Base-by-base conservation (phyloP, 257 asterid genomes). In the Przewalskia tangutica region DNA sequence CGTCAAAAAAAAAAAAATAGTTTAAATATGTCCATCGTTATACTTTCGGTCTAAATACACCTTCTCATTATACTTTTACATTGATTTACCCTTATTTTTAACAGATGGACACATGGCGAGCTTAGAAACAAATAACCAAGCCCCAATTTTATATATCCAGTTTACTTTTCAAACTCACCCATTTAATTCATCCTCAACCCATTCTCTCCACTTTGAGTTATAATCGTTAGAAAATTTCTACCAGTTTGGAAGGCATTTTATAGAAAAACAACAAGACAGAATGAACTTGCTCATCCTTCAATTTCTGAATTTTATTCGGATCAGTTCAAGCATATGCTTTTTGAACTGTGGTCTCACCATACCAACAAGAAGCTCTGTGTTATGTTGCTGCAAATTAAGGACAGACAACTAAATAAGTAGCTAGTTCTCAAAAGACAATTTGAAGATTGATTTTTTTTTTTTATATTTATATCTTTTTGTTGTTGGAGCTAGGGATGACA, bases 291-390 rank as follows among this genome's bases (percentile, higher is more conserved):
- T 90, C 95, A 27, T 95, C 99, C 88, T 94, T 95, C 86, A 94
- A 54, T 83, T 92, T 86, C 86, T 92, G 98, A 81, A 95, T 93
- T 82, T 86, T 92, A 17, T 95, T 97, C 2, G 97, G 97, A 90
- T 95, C 92, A n/a, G 93, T 94, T 94, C 99, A 16, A 91, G 93
- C 93, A 88, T 94, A 85, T 91, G 86, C 83, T 80, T 94, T 86
- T 90, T 92, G 92, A 95, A 94, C 87, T 93, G 98, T 81, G 90
- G 89, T 60, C 99, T 87, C 82, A 94, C 92, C 97, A 95, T 92
- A 82, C 80, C 83, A 63, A 92, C 87, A 59, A 94, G 85, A 86
- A 95, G 91, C 83, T 90, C 94, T 0, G 97, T 91, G 82, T 95
- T 94, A 88, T 87, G 89, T 87, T 95, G 88, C 99, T 95, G 93